These are phyloP conservation scores for Didymella lethalis DNA, from an alignment of 2,329 filamentous ascomycete species.

Conservation along the genomic window DNA sequence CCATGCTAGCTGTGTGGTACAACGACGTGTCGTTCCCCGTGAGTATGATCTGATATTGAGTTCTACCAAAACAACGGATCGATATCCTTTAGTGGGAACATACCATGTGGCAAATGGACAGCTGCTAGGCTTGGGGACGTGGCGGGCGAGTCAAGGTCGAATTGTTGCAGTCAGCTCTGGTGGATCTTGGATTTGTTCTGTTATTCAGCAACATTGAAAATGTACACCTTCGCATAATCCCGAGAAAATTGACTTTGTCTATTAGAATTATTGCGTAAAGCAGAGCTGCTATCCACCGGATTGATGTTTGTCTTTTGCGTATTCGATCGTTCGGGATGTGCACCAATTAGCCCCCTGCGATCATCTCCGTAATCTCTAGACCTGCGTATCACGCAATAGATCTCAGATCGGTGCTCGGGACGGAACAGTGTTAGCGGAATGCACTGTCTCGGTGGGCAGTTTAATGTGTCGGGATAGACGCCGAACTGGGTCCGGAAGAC, in stretches of 20 bases:
- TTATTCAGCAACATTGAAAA: background rate
- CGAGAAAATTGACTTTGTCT: background rate
- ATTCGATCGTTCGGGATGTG: background rate
- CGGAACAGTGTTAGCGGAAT: conserved; percentile 1
- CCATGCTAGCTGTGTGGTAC: conserved; percentile 3
- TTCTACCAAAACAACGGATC: background rate
- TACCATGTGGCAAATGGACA: conserved; percentile 9
- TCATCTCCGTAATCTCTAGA: background rate
- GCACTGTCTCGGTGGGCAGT: background rate
- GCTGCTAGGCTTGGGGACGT: conserved; percentile 5
- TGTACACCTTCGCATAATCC: background rate
- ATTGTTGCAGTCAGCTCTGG: conserved; percentile 7
- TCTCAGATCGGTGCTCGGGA: conserved; percentile 1
- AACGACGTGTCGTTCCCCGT: conserved; percentile 4
- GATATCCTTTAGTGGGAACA: conserved; percentile 6
- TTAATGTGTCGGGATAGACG: background rate
- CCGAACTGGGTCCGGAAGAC: background rate
- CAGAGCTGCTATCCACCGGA: background rate
- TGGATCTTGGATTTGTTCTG: conserved; percentile 13
- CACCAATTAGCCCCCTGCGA: background rate
- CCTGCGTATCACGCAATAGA: background rate
- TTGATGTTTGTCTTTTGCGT: background rate
- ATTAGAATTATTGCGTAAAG: background rate
- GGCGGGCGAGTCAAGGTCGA: conserved; percentile 3
- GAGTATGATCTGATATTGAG: conserved; percentile 1